Evolutionary conservation across 306 rosid genomes (phyloP).

Genomic region (Malus domestica): DNA sequence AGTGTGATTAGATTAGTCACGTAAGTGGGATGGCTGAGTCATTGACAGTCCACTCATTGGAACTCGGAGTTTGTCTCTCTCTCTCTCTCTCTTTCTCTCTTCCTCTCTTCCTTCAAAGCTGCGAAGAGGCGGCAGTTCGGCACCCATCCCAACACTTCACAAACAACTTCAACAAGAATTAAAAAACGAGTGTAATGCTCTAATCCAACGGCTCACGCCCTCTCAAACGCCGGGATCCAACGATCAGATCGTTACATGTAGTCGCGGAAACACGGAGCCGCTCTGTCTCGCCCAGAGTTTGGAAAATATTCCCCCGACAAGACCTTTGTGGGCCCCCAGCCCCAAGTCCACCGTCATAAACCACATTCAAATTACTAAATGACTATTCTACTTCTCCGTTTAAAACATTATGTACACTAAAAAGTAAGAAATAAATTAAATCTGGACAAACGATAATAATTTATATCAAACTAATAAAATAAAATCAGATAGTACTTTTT

Average conservation of each 20-base stretch:
- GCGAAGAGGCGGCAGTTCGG: not conserved
- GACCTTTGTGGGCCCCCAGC: not conserved
- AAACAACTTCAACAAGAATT: not conserved
- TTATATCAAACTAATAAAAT: too few relatives aligned
- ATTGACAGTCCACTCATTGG: not conserved
- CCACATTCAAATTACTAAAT: not conserved
- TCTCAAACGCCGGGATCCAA: not conserved
- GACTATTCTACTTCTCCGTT: too few relatives aligned
- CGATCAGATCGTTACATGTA: not conserved
- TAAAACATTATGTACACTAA: too few relatives aligned
- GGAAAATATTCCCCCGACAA: conserved; percentile 34
- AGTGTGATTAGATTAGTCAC: not conserved
- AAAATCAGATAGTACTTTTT: too few relatives aligned
- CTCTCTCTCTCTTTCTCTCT: not conserved
- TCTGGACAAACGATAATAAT: too few relatives aligned
- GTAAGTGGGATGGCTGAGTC: not conserved
- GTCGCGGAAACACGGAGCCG: conserved; percentile 71
- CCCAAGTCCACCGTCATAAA: conserved; percentile 11
- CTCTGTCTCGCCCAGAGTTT: conserved; percentile 47
- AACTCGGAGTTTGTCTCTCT: not conserved
- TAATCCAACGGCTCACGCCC: conserved; percentile 4
- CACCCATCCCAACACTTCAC: not conserved
- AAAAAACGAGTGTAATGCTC: too few relatives aligned
- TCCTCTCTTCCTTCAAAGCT: not conserved
- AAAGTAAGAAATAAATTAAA: too few relatives aligned